Percentiles rank a stretch among this genome's conserved stretches.
Conservation (phyloP, 768 basidiomycete genomes). For the Scleroderma bovista region DNA sequence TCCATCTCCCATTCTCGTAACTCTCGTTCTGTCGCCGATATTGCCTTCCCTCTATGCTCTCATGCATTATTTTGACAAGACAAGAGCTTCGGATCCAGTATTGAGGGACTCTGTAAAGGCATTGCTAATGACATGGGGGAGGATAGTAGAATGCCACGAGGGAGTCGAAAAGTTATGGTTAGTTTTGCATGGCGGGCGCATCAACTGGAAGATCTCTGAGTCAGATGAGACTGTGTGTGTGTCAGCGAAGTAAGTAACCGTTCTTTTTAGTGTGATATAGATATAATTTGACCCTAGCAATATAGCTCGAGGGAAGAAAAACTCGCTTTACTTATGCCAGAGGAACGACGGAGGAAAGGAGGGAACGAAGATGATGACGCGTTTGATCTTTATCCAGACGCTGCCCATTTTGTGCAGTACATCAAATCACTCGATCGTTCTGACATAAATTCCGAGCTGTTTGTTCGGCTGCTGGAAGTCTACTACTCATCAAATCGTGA, state of each 20-base stretch:
- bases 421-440: constrained; percentile 59
- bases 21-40: constrained; percentile 62
- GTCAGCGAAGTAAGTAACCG: constrained; percentile 36
- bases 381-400: constrained; percentile 71
- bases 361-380: constrained; percentile 44
- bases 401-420: constrained; percentile 59
- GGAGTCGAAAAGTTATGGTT: constrained; percentile 54
- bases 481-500: constrained; percentile 41
- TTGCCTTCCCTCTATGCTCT: constrained; percentile 62
- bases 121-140: constrained; percentile 71
- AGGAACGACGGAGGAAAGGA: constrained; percentile 37
- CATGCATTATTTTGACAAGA: constrained; percentile 44
- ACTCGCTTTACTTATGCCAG: constrained; percentile 47
- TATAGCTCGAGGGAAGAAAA: constrained; percentile 17
- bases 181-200: constrained; percentile 46
- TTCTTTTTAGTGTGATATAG: background rate
- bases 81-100: constrained; percentile 59
- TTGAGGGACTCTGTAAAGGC: constrained; percentile 55
- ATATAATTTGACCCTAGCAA: background rate
- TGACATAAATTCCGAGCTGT: constrained; percentile 68
- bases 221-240: constrained; percentile 44
- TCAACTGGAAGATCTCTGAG: constrained; percentile 51
- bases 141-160: constrained; percentile 49
- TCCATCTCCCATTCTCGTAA: constrained; percentile 66
- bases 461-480: constrained; percentile 66